Conservation (phyloP, 306 rosid genomes). For the Astragalus membranaceus region DNA sequence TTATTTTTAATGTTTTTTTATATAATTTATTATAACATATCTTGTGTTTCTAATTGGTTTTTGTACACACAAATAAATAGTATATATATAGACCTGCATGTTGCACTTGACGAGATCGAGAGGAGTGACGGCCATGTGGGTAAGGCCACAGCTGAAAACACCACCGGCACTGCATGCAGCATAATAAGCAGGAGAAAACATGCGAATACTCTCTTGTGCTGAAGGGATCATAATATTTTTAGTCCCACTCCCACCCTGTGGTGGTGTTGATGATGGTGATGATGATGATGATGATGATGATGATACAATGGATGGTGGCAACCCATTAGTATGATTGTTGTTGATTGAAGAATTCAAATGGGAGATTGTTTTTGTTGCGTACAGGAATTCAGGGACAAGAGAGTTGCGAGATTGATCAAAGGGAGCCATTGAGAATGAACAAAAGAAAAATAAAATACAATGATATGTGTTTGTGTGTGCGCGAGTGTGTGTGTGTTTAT, state of each 20-base stretch:
- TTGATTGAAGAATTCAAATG: constrained; percentile 16
- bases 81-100: constrained; percentile 54
- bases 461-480: neutral
- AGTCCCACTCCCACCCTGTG: neutral
- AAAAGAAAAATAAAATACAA: neutral
- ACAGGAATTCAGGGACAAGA: constrained; percentile 54
- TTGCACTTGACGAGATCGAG: constrained; percentile 78
- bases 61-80: too few relatives aligned
- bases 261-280: neutral
- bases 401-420: constrained; percentile 26
- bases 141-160: constrained; percentile 47
- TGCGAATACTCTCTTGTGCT: constrained; percentile 40
- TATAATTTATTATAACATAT: too few relatives aligned
- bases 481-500: neutral
- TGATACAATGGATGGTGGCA: neutral
- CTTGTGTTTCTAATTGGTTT: too few relatives aligned
- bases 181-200: constrained; percentile 63
- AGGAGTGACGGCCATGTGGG: constrained; percentile 76
- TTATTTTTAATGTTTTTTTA: too few relatives aligned
- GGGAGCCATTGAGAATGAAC: constrained; percentile 32
- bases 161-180: constrained; percentile 55
- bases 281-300: neutral
- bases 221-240: constrained; percentile 35
- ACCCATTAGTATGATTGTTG: neutral
- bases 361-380: constrained; percentile 32